Evolutionary conservation across 805 yeast genomes (phyloP).

Genomic region (Kodamaea leandrae): DNA sequence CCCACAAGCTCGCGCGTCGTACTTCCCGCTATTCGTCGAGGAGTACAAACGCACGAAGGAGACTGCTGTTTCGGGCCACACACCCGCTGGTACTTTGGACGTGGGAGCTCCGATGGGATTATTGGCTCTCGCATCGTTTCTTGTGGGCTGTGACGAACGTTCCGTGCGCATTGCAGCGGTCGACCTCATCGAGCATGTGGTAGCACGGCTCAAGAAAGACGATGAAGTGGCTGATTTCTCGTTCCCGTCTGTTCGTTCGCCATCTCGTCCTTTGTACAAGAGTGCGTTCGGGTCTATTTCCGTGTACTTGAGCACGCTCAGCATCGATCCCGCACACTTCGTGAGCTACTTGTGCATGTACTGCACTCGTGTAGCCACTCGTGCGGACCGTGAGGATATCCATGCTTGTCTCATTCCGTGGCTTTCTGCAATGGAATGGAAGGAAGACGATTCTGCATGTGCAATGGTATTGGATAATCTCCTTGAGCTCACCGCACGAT

Average conservation of each 20-base stretch:
- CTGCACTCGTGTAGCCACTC: slow-evolving; percentile 55
- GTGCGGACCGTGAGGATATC: slow-evolving; percentile 60
- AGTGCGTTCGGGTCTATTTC: neutral
- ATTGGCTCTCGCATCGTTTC: neutral
- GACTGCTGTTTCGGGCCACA: too few species aligned
- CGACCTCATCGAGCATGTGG: neutral
- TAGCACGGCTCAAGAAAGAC: neutral
- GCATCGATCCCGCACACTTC: neutral
- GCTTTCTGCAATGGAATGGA: slow-evolving; percentile 77
- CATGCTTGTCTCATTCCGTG: slow-evolving; percentile 83
- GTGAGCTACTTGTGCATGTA: slow-evolving; percentile 72
- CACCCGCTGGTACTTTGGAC: too few species aligned
- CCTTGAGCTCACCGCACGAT: slow-evolving; percentile 79
- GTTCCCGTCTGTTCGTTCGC: neutral
- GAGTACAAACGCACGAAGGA: slow-evolving; percentile 47
- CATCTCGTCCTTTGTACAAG: slow-evolving; percentile 1
- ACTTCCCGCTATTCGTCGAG: slow-evolving; percentile 69
- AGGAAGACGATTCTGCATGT: slow-evolving; percentile 17
- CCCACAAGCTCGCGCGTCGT: slow-evolving; percentile 45
- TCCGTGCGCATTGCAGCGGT: neutral
- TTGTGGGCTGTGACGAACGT: neutral
- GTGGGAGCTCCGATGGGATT: slow-evolving; percentile 3
- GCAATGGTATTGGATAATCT: slow-evolving; percentile 76
- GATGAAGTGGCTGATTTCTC: neutral
- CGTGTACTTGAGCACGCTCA: slow-evolving; percentile 5